Evolutionary conservation across 2,329 filamentous ascomycete species (phyloP), one percentile per base, ranked within the genome.

Genomic region (Dothidotthia symphoricarpi): DNA sequence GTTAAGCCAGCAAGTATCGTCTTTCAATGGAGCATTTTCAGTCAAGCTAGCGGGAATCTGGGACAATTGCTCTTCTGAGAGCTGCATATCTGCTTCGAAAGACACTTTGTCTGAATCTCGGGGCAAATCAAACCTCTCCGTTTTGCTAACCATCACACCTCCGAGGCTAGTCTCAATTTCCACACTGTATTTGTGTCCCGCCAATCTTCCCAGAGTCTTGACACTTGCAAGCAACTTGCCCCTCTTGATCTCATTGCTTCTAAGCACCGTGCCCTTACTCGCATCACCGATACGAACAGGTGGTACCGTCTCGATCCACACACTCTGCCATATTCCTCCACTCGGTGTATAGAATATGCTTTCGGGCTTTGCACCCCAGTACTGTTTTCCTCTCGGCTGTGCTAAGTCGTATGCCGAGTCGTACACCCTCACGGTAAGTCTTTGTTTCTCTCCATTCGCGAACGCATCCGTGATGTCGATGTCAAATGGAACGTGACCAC

Each of bases 361-460:
- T 57, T 82, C 78, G 0, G 79, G 77, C 58, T 79, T 71, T 1
- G 76, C 75, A 3, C 71, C 74, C 79, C 79, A 82, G 53, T 81
- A 82, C 61, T 86, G 82, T 59, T 86, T 86, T 0, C 82, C 82
- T 22, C 82, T 71, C 1, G 80, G 82, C 58, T 85, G 82, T 0
- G 76, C 75, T 6, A 84, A 64, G 43, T 85, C 82, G 42, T 75
- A 77, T 0, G 81, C 77, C 0, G 81, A 84, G 59, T 85, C 82
- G 26, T 75, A 76, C 0, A 83, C 77, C 3, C 82, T 71, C 3
- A 85, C 36, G 0, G 76, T 79, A 4, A 85, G 54, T 14, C 52
- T 39, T n/a, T 57, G 46, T 3, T 45, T 43, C 2, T 33, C 38
- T 5, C 31, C 33, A 7, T 49, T 47, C 10, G 24, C 42, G 24